Evolutionary conservation across 1,284 basidiomycete genomes (phyloP), one percentile per base, ranked within the genome.

Genomic region (Exobasidium rhododendri): DNA sequence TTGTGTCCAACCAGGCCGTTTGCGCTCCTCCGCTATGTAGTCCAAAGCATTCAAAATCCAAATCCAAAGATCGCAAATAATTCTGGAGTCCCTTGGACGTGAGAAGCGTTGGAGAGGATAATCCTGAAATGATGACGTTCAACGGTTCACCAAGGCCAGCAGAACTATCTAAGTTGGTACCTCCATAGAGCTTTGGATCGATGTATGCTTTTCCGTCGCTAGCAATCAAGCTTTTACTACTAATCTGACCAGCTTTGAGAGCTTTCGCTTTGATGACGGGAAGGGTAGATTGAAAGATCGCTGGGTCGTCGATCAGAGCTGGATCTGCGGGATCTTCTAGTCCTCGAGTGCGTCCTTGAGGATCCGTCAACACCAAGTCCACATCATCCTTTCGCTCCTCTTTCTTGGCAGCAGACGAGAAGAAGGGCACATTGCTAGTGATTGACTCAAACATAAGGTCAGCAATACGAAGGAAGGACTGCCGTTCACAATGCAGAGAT

Each of bases 151-250:
- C 61, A 5, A 63, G 32, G 6, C 59, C 71, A 26, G 65, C 52
- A 10, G 62, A 62, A 52, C 62, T 65, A 56, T 74, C 69, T 56
- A 74, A 62, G 2, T 56, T 65, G 0, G 61, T 70, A 6, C 71
- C 71, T n/a, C 63, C 59, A 58, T 73, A 74, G 13, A 58, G 10
- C 17, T 67, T 63, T 10, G 71, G 70, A 51, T 74, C 70, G 35
- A 67, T 59, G 53, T 68, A 73, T 31, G 68, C 64, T 46, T 65
- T 61, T 29, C 63, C 63, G n/a, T 63, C 62, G 57, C 63, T 63
- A n/a, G 35, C 51, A n/a, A 62, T 40, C 3, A 68, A 46, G 29
- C 58, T 20, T 35, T 59, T 56, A 45, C 24, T 22, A 30, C 53
- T 62, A 20, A 47, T 51, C 28, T 61, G 50, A 35, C 43, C 58